phyloP scores from a whole-genome alignment of 495 filamentous ascomycete genomes.

The Xylaria curta region DNA sequence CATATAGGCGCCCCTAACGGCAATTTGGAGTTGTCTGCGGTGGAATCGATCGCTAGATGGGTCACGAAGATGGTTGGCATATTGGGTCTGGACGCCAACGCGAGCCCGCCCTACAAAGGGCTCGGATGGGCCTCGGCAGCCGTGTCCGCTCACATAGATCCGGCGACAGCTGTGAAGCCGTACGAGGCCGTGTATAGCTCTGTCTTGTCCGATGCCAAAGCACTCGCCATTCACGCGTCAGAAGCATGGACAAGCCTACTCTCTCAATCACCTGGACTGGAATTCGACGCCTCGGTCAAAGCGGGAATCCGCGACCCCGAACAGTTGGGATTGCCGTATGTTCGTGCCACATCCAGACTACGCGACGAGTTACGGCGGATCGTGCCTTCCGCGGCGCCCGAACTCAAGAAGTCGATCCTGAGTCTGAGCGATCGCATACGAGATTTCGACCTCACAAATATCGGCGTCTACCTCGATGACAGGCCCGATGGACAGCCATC shows the following conservation, averaged over 20 bases:
- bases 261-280: constrained; percentile 46
- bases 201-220: constrained; percentile 47
- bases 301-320: constrained; percentile 53
- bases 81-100: constrained; percentile 81
- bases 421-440: constrained; percentile 79
- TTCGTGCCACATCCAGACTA: constrained; percentile 67
- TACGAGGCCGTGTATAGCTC: constrained; percentile 48
- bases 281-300: constrained; percentile 50
- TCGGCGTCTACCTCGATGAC: constrained; percentile 89
- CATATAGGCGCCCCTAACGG: constrained; percentile 63
- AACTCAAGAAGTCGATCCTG: constrained; percentile 66
- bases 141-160: constrained; percentile 54
- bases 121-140: constrained; percentile 86
- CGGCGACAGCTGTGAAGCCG: constrained; percentile 51
- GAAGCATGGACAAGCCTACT: constrained; percentile 44
- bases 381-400: constrained; percentile 57
- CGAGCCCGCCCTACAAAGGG: constrained; percentile 60
- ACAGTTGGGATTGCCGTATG: constrained; percentile 65
- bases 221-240: constrained; percentile 38
- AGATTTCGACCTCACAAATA: constrained; percentile 76
- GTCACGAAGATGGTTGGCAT: constrained; percentile 83
- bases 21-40: constrained; percentile 56
- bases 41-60: constrained; percentile 74
- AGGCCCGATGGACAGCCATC: constrained; percentile 68
- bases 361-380: constrained; percentile 71